Evolutionary conservation across 139 green algal species (phyloP).

Genomic region (Tetradesmus lagerheimii): DNA sequence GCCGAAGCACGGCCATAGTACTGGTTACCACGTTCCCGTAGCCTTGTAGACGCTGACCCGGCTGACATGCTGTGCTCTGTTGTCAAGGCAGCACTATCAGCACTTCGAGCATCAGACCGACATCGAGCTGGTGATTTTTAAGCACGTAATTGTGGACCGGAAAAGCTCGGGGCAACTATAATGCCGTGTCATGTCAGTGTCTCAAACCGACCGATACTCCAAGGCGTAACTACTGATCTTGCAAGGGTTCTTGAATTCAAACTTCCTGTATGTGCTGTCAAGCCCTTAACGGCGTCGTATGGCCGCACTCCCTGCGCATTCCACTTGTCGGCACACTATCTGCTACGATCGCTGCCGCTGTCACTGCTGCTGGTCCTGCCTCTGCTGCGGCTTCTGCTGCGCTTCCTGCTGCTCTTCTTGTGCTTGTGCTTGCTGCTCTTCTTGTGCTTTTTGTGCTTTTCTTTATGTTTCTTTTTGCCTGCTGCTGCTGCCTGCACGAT

Average conservation of each 20-base stretch:
- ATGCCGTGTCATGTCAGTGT: too few species aligned
- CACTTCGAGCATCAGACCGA: too few species aligned
- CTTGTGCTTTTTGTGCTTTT: constrained; percentile 37
- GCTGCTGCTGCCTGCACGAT: constrained; percentile 48
- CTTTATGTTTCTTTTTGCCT: constrained; percentile 36
- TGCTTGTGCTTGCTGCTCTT: constrained; percentile 43
- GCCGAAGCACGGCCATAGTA: background rate
- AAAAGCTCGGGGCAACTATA: too few species aligned
- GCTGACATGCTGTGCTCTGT: background rate
- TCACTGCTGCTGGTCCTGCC: constrained; percentile 40
- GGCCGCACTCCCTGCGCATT: too few species aligned
- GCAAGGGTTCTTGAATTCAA: too few species aligned
- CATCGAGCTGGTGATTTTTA: too few species aligned
- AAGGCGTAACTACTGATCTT: too few species aligned
- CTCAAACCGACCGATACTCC: too few species aligned
- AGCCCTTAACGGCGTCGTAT: background rate
- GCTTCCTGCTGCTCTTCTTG: constrained; percentile 33
- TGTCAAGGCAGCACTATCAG: background rate
- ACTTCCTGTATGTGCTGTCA: too few species aligned
- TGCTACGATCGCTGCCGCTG: constrained; percentile 2
- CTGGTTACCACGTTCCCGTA: constrained; percentile 1
- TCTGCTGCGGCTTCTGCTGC: background rate
- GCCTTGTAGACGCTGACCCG: background rate
- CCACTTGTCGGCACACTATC: too few species aligned
- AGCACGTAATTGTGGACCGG: too few species aligned